These are phyloP conservation scores for Yarrowia hollandica DNA, from an alignment of 805 yeast genomes.

Conservation along the genomic window DNA sequence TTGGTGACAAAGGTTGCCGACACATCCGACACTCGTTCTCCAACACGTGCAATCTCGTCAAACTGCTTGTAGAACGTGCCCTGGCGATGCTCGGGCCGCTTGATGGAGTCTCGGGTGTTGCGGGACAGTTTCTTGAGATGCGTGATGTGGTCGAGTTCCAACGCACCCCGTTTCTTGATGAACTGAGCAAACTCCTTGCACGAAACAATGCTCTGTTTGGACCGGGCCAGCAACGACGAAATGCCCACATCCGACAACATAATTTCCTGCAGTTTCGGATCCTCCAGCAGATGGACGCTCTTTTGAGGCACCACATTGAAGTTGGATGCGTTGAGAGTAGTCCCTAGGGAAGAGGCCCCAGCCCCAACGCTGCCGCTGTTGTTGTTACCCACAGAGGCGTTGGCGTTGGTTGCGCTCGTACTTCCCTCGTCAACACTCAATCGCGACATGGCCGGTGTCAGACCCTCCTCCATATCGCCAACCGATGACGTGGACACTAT, in stretches of 20 bases:
- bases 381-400: constrained; percentile 2
- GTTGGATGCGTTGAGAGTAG: constrained; percentile 21
- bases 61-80: constrained; percentile 69
- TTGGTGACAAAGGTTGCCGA: constrained; percentile 77
- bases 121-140: constrained; percentile 72
- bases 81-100: constrained; percentile 51
- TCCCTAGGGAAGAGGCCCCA: neutral
- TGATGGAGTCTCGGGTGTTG: constrained; percentile 53
- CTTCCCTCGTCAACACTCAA: neutral
- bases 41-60: constrained; percentile 69
- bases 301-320: constrained; percentile 27
- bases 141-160: constrained; percentile 74
- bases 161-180: constrained; percentile 70
- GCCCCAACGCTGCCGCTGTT: too few relatives aligned
- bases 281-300: constrained; percentile 38
- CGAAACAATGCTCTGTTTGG: constrained; percentile 76
- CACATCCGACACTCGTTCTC: constrained; percentile 71
- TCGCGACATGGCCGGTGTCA: constrained; percentile 21
- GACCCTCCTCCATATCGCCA: constrained; percentile 20
- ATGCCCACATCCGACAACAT: constrained; percentile 54
- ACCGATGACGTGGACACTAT: constrained; percentile 2
- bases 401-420: neutral
- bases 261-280: constrained; percentile 41
- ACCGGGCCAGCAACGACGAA: constrained; percentile 65
- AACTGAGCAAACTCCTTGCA: constrained; percentile 84